Evolutionary conservation across 2,329 filamentous ascomycete species (phyloP).

Genomic region (Penicillium sp.): DNA sequence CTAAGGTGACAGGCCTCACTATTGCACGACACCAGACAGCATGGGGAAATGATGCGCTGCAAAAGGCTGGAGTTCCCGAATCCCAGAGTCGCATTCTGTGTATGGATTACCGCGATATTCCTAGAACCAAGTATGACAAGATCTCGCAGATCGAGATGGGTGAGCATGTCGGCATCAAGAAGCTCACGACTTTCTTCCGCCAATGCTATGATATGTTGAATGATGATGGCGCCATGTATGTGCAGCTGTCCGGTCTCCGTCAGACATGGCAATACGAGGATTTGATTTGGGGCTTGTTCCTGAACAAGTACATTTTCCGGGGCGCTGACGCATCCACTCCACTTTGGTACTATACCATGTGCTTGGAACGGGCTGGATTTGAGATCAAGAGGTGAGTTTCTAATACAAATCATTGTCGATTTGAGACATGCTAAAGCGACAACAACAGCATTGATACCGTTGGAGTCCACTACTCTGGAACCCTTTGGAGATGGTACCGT

Average conservation of each 20-base stretch:
- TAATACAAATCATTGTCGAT: too few species aligned
- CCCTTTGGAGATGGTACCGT: slow-evolving; percentile 96
- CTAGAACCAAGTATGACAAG: slow-evolving; percentile 81
- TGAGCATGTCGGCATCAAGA: slow-evolving; percentile 93
- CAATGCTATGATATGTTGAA: slow-evolving; percentile 95
- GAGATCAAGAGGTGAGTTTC: slow-evolving; percentile 67
- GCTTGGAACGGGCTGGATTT: slow-evolving; percentile 80
- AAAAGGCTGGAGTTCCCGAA: slow-evolving; percentile 76
- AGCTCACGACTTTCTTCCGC: slow-evolving; percentile 75
- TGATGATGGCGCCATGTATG: slow-evolving; percentile 92
- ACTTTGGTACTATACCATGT: slow-evolving; percentile 80
- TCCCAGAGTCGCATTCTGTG: slow-evolving; percentile 89
- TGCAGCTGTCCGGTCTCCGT: slow-evolving; percentile 90
- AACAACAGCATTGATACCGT: slow-evolving; percentile 71
- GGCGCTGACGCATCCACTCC: slow-evolving; percentile 95
- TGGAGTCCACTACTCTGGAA: slow-evolving; percentile 95
- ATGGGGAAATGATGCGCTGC: slow-evolving; percentile 90
- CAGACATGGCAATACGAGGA: slow-evolving; percentile 98
- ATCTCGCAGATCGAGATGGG: slow-evolving; percentile 98
- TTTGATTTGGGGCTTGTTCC: slow-evolving; percentile 95
- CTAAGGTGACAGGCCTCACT: slow-evolving; percentile 82
- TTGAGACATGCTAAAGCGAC: too few species aligned
- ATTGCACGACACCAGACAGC: slow-evolving; percentile 94
- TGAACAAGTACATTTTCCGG: slow-evolving; percentile 99
- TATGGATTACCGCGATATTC: slow-evolving; percentile 96